These are phyloP conservation scores for Malassezia brasiliensis DNA, from an alignment of 1,284 basidiomycete genomes.

Conservation along the genomic window DNA sequence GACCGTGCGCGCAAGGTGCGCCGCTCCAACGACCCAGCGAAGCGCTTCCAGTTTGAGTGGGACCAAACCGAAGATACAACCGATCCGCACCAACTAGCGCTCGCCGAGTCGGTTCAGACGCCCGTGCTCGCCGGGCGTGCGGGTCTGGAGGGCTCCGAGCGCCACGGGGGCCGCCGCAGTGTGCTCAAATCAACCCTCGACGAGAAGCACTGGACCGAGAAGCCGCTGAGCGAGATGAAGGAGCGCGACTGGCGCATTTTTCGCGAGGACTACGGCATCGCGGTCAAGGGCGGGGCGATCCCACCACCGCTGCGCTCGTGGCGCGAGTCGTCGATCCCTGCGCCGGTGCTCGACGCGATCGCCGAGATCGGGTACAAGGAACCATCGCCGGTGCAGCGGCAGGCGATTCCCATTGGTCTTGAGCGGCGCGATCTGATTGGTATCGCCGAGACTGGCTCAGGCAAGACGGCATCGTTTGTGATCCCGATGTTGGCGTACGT, in stretches of 20 bases:
- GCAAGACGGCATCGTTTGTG: slow-evolving; percentile 98
- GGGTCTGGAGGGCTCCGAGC: slow-evolving; percentile 26
- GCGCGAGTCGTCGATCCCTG: slow-evolving; percentile 76
- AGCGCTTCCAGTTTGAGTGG: slow-evolving; percentile 99
- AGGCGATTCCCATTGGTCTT: slow-evolving; percentile 93
- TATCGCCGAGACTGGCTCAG: slow-evolving; percentile 87
- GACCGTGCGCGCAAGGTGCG: slow-evolving; percentile 75
- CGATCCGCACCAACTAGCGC: neutral
- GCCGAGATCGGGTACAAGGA: slow-evolving; percentile 90
- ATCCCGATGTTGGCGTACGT: slow-evolving; percentile 97
- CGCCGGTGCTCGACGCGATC: slow-evolving; percentile 68
- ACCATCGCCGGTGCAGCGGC: slow-evolving; percentile 89
- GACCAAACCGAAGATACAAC: slow-evolving; percentile 50
- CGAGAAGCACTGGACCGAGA: slow-evolving; percentile 92
- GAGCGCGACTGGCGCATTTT: slow-evolving; percentile 99
- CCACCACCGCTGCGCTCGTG: slow-evolving; percentile 85
- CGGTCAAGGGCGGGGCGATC: slow-evolving; percentile 75
- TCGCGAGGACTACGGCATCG: slow-evolving; percentile 93
- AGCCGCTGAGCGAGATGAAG: slow-evolving; percentile 82
- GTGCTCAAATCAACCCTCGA: slow-evolving; percentile 64
- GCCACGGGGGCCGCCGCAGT: slow-evolving; percentile 48
- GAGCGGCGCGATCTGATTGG: slow-evolving; percentile 94
- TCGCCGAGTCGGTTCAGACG: slow-evolving; percentile 1
- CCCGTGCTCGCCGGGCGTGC: slow-evolving; percentile 15
- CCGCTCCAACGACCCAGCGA: slow-evolving; percentile 57